These are phyloP conservation scores for Phytophthora macrochlamydospora DNA, from an alignment of 352 stramenopile species.

Conservation along the genomic window DNA sequence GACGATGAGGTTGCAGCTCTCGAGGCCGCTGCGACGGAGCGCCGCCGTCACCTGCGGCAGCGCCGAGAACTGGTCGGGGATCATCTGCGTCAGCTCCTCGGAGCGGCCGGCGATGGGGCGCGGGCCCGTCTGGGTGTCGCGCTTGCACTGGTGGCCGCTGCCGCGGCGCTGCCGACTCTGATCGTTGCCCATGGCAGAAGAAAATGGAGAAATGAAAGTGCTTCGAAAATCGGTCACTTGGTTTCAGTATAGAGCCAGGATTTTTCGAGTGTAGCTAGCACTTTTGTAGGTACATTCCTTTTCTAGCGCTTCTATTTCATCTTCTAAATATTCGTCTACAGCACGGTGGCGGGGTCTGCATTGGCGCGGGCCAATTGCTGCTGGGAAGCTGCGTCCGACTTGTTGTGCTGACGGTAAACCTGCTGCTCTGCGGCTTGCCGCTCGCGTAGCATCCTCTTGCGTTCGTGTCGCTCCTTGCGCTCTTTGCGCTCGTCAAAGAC, in stretches of 20 bases:
- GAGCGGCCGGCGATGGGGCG: slow-evolving; percentile 30
- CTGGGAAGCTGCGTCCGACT: slow-evolving; percentile 26
- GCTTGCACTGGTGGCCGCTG: slow-evolving; percentile 8
- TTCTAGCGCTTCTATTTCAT: neutral
- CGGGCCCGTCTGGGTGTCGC: slow-evolving; percentile 46
- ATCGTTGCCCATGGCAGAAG: slow-evolving; percentile 33
- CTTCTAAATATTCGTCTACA: slow-evolving; percentile 24
- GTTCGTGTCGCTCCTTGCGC: slow-evolving; percentile 58
- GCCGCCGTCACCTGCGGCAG: slow-evolving; percentile 72
- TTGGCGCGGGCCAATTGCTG: slow-evolving; percentile 19
- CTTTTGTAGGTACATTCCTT: neutral
- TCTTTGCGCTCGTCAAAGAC: slow-evolving; percentile 72
- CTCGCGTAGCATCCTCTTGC: slow-evolving; percentile 59
- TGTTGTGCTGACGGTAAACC: slow-evolving; percentile 31
- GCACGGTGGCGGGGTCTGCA: slow-evolving; percentile 36
- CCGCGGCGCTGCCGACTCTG: slow-evolving; percentile 22
- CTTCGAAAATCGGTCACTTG: slow-evolving; percentile 7
- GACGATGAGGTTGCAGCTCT: slow-evolving; percentile 87
- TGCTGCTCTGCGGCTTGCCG: slow-evolving; percentile 40
- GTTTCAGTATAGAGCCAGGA: slow-evolving; percentile 23
- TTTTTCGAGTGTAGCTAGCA: neutral
- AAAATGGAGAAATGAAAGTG: slow-evolving; percentile 22
- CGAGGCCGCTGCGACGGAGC: slow-evolving; percentile 75
- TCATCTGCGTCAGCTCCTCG: slow-evolving; percentile 47
- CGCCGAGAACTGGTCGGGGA: slow-evolving; percentile 72